Evolutionary conservation across 768 basidiomycete genomes (phyloP).

Genomic region (Hericium alpestre): DNA sequence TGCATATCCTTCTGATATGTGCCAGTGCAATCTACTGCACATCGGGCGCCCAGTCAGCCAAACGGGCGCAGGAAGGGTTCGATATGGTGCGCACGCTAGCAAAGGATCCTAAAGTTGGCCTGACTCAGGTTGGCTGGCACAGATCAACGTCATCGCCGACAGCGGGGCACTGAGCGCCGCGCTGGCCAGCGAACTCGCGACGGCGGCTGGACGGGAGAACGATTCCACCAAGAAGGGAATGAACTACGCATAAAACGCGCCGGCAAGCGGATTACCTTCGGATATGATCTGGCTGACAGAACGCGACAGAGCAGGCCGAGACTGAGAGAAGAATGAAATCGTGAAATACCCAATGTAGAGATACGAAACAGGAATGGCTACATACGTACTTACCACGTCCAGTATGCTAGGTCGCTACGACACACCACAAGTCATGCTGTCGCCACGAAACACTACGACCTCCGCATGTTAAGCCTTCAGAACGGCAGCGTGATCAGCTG

Average conservation of each 20-base stretch:
- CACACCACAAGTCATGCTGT: no score
- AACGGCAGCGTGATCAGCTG: neutral
- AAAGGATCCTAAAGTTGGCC: neutral
- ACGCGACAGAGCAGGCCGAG: no score
- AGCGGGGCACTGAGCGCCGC: neutral
- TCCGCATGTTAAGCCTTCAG: neutral
- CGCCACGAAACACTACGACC: neutral
- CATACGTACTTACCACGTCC: neutral
- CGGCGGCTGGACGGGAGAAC: neutral
- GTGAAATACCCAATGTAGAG: neutral
- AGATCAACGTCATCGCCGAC: neutral
- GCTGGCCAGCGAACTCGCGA: neutral
- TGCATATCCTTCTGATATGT: neutral
- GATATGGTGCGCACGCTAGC: conserved; percentile 29
- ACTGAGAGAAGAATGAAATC: no score
- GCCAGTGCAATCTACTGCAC: conserved; percentile 39
- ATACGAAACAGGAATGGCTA: neutral
- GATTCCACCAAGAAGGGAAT: no score
- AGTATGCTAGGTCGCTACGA: neutral
- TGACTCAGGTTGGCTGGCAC: neutral
- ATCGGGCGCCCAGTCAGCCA: conserved; percentile 32
- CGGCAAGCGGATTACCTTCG: no score
- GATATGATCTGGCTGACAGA: no score
- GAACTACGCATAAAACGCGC: no score
- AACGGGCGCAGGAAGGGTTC: conserved; percentile 38